Base-by-base conservation (phyloP, 2,329 filamentous ascomycete genomes). In the Calcarisporium arbuscula region DNA sequence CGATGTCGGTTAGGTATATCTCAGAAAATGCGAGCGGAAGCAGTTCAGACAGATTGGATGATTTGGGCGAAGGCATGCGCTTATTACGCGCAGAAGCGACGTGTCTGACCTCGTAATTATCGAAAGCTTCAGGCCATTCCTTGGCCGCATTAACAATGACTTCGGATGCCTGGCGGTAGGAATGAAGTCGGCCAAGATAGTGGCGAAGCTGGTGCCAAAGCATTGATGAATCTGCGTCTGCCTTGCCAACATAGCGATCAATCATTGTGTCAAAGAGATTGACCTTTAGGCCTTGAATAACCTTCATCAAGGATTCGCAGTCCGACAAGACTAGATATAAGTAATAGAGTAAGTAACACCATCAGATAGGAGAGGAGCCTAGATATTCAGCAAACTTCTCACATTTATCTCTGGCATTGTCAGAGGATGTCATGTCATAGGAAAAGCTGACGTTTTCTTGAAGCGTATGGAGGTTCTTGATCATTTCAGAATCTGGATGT, bases 71-170 rank as follows among this genome's bases (percentile, higher is more conserved):
- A 0, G 23, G 42, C 0, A 28, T 30, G 9, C 39, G 45, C 8
- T 41, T 38, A 0, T 17, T 23, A 19, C 12, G 17, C 7, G 37
- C 30, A 1, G 57, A 56, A 1, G 43, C 39, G 1, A 60, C 25
- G 11, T 19, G 34, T 1, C 25, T 42, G 1, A 61, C 39, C 8
- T 41, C 29, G 19, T 54, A 48, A 19, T 51, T 40, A 12, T 42
- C 11, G 14, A 58, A 58, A 5, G 59, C 36, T 0, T 28, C 19
- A 0, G 46, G 49, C 42, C 53, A 57, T 5, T 14, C 26, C 2
- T 19, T 35, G 1, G 36, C 16, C 2, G 44, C 37, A 4, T 22
- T 11, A 5, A 44, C 25, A 0, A 54, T 36, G 17, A 38, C 30
- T 1, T 42, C 30, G 4, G 46, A 30, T 2, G 49, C 50, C 6